phyloP scores from a whole-genome alignment of 2,329 filamentous ascomycete genomes.

The Talaromyces sp. region DNA sequence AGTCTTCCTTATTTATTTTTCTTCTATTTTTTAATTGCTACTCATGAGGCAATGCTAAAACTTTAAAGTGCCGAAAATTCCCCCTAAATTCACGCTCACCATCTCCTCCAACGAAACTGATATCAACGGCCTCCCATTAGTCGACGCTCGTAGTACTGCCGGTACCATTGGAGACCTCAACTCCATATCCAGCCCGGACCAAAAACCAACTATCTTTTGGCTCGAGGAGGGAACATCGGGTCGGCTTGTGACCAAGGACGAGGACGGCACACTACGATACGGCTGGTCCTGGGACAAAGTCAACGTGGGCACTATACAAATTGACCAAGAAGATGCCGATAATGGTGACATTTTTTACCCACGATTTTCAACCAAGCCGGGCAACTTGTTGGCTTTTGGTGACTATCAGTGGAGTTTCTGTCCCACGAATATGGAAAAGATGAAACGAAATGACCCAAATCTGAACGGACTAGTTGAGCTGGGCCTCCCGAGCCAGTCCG shows the following conservation, averaged over 20 bases:
- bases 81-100: not conserved
- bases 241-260: not conserved
- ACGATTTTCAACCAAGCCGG: not conserved
- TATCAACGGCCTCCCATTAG: not conserved
- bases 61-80: not conserved
- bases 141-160: not conserved
- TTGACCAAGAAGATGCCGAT: not conserved
- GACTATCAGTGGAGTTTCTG: not conserved
- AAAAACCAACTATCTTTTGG: not conserved
- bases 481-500: not conserved
- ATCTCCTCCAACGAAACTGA: not conserved
- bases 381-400: not conserved
- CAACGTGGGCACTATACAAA: not conserved
- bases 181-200: not conserved
- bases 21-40: not conserved
- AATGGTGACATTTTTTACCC: not conserved
- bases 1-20: not conserved
- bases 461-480: not conserved
- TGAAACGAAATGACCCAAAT: not conserved
- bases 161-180: not conserved
- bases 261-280: not conserved
- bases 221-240: not conserved
- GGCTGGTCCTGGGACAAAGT: not conserved
- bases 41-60: not conserved
- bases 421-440: not conserved